phyloP scores from a whole-genome alignment of 805 yeast genomes.

The Candida silvicultrix region DNA sequence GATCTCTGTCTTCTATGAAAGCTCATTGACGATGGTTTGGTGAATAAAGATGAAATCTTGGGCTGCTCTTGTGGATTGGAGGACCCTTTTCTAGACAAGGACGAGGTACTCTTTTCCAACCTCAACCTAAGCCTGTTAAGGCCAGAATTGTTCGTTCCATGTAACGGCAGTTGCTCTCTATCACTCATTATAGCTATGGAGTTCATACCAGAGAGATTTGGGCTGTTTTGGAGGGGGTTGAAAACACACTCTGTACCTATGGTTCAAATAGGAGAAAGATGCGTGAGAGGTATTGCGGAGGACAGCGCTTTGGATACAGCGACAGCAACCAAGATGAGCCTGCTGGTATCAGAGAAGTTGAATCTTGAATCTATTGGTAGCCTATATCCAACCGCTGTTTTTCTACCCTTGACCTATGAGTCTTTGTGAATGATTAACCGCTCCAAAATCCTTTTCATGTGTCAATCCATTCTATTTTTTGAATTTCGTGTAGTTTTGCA shows the following conservation, averaged over 20 bases:
- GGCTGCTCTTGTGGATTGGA: slow-evolving; percentile 4
- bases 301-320: background rate
- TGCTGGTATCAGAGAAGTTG: background rate
- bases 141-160: background rate
- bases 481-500: background rate
- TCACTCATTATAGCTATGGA: background rate
- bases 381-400: background rate
- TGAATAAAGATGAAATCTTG: slow-evolving; percentile 7
- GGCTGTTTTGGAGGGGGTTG: too few species aligned
- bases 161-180: background rate
- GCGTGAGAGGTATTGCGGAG: background rate
- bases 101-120: slow-evolving; percentile 5
- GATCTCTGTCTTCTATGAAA: slow-evolving; percentile 5
- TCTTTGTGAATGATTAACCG: background rate
- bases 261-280: background rate
- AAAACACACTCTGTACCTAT: background rate
- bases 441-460: background rate
- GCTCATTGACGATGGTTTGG: background rate
- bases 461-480: background rate
- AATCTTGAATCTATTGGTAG: background rate
- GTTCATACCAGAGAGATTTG: background rate
- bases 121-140: slow-evolving; percentile 7
- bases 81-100: slow-evolving; percentile 1
- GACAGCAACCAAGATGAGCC: background rate
- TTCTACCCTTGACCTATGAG: background rate